Evolutionary conservation across 331 rosid genomes (phyloP), one percentile per base, ranked within the genome.

Genomic region (Spiraea crenata): DNA sequence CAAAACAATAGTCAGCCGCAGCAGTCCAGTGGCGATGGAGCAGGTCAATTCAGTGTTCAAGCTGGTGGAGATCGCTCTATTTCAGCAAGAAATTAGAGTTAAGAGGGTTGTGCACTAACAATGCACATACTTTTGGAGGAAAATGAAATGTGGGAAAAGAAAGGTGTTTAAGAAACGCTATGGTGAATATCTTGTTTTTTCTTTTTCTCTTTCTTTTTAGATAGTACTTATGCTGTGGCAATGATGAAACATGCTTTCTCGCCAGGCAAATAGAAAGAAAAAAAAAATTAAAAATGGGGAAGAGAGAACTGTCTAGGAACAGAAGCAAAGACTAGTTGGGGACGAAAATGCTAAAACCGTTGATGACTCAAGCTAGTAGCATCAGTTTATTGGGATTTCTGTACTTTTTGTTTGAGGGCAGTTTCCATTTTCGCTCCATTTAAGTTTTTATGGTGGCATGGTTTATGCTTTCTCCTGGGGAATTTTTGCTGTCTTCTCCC

Each of bases 401-500:
- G 66, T 85, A 60, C 62, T 34, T 59, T 47, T 52, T 6, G 19
- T 25, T 66, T 42, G 56, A 60, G 61, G 84, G 85, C 74, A 68
- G 79, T 77, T 69, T 78, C 50, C 56, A 37, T 57, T 75, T 19
- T 71, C 63, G 55, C 57, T 57, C 73, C 20, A 5, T 39, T 70
- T 57, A 35, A 65, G 46, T 46, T 70, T 25, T 62, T 74, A 72
- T 77, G 81, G 79, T 67, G 82, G 83, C 81, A 76, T 74, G 86
- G 63, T 66, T 69, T 25, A 68, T 72, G 81, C 80, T 74, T 72
- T 60, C 39, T 35, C 49, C 20, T 47, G 72, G 82, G 85, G 79
- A 81, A 84, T 69, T 91, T 89, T 87, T 78, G 55, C 71, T 52
- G 41, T 72, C 72, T 64, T 72, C 59, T 77, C 87, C 80, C 87